Evolutionary conservation across 2,329 filamentous ascomycete genomes (phyloP).

Genomic region (Botryosphaeria dothidea): DNA sequence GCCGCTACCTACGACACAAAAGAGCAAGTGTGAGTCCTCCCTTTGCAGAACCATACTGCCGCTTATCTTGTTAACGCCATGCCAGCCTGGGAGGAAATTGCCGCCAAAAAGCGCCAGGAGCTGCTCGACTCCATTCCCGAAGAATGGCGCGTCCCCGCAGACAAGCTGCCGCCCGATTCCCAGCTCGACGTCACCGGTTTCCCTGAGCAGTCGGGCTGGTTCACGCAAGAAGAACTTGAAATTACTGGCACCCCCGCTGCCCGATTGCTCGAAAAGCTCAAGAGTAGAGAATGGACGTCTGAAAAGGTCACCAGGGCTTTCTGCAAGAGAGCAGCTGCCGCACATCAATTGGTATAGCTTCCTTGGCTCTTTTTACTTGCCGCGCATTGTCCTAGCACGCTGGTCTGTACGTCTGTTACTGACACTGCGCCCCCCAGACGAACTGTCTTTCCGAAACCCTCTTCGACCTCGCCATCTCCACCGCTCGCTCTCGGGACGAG

Average conservation of each 20-base stretch:
- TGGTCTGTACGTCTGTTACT: neutral
- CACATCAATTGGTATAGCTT: slow-evolving; percentile 53
- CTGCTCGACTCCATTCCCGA: slow-evolving; percentile 21
- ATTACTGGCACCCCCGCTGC: slow-evolving; percentile 49
- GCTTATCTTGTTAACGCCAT: slow-evolving; percentile 1
- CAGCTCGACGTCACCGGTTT: slow-evolving; percentile 60
- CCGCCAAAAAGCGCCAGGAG: slow-evolving; percentile 32
- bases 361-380: neutral
- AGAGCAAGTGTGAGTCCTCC: neutral
- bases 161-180: slow-evolving; percentile 54
- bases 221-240: slow-evolving; percentile 53
- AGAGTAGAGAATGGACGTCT: slow-evolving; percentile 50
- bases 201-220: slow-evolving; percentile 60
- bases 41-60: neutral
- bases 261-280: slow-evolving; percentile 43
- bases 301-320: slow-evolving; percentile 55
- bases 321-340: slow-evolving; percentile 56
- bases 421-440: slow-evolving; percentile 41
- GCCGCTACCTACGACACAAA: neutral
- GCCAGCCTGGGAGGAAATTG: slow-evolving; percentile 33
- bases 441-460: slow-evolving; percentile 63
- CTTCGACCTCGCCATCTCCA: slow-evolving; percentile 54
- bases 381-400: neutral
- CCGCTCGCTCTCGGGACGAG: slow-evolving; percentile 55
- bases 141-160: slow-evolving; percentile 21